Evolutionary conservation across 257 asterid genomes (phyloP), one percentile per base, ranked within the genome.

Genomic region (Penstemon barbatus): DNA sequence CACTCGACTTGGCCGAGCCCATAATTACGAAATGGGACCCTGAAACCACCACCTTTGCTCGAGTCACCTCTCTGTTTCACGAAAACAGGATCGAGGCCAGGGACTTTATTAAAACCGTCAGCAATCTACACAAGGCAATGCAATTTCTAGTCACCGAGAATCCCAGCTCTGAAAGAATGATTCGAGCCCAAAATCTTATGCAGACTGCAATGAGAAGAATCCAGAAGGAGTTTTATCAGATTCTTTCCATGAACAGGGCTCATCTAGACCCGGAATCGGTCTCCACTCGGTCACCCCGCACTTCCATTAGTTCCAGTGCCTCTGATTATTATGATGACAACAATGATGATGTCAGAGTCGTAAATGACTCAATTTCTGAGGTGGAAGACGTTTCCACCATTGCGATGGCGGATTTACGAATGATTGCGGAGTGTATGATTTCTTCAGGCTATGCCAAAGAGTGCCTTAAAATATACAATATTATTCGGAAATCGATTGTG

Each of bases 161-260:
- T 25, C 68, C 96, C 3, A 67, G 58, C 73, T 84, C 97, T 0
- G 91, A 82, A 0, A 90, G 85, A 6, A 59, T 90, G n/a, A 62
- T 71, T 12, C 88, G 83, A 4, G 95, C 95, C 0, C 93, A 92
- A 19, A 81, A 71, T 55, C 77, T 92, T 48, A 92, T 90, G 98
- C 88, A 85, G 54, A 81, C 75, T 25, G 97, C 98, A 0, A 86
- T 92, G 93, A 86, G 82, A 72, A 72, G 96, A 43, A 80, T 92
- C 3, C 89, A 92, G 75, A 90, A 90, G 76, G 98, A 92, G 81
- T 89, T 92, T 57, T 85, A 90, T 79, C 98, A 86, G 78, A 83
- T 90, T 10, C 78, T 92, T 43, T 88, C 96, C 0, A 85, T 77
- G 75, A 92, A 88, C 37, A 80, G 98, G 13, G 98, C 91, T 44